Evolutionary conservation across 768 basidiomycete genomes (phyloP).

Genomic region (Dioszegia hungarica): DNA sequence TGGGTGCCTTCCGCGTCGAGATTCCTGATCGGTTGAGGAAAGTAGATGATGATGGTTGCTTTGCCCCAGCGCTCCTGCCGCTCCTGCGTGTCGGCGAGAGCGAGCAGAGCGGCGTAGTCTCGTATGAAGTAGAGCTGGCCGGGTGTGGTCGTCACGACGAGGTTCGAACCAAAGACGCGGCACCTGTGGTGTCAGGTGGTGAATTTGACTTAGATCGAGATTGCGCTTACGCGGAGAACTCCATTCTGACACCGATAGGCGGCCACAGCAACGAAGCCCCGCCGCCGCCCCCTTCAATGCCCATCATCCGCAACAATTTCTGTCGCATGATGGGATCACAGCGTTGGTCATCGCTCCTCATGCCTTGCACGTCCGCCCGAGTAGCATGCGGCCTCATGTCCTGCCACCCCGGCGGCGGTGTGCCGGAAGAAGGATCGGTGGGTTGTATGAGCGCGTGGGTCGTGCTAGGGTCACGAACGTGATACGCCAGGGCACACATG

Average conservation of each 20-base stretch:
- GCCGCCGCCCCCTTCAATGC: neutral
- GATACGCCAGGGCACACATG: neutral
- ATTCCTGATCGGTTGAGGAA: neutral
- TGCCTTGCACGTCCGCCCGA: neutral
- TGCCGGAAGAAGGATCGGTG: neutral
- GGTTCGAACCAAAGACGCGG: neutral
- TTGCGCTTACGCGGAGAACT: neutral
- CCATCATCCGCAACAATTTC: neutral
- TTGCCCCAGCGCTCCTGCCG: neutral
- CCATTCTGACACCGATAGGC: too few species aligned
- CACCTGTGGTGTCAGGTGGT: neutral
- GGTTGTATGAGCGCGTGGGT: neutral
- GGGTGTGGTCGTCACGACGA: neutral
- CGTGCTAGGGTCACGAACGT: neutral
- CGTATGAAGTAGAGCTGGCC: neutral
- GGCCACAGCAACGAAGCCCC: neutral
- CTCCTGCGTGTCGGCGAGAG: neutral
- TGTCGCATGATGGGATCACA: too few species aligned
- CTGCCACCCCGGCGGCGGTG: neutral
- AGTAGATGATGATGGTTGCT: neutral
- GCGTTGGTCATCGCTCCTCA: neutral
- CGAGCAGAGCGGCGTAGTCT: neutral
- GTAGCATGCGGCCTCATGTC: too few species aligned
- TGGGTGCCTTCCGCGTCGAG: neutral
- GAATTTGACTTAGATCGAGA: neutral